These are phyloP conservation scores for Geotrichum macrosporum DNA, from an alignment of 1,139 yeast genomes.

Conservation along the genomic window DNA sequence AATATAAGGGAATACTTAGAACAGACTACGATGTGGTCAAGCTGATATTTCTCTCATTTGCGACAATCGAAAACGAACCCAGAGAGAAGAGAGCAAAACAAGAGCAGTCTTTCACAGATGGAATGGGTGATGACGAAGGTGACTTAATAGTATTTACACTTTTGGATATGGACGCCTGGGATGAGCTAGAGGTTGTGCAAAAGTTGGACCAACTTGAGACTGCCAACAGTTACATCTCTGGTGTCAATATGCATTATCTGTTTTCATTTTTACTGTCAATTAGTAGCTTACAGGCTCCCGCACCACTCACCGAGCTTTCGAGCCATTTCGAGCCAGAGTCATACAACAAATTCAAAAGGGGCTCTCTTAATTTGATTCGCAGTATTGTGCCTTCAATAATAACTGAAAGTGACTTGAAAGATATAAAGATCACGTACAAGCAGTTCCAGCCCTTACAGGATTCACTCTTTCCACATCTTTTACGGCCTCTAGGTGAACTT, in stretches of 20 bases:
- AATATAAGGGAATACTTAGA: conserved; percentile 37
- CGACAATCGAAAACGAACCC: conserved; percentile 27
- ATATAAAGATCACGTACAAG: conserved; percentile 24
- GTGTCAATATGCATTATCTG: conserved; percentile 28
- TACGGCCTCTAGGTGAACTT: conserved; percentile 29
- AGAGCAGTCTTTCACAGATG: conserved; percentile 1
- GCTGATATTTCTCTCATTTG: conserved; percentile 43
- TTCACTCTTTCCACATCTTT: conserved; percentile 27
- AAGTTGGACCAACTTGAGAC: conserved; percentile 14
- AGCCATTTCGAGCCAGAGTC: conserved; percentile 17
- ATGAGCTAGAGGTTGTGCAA: conserved; percentile 31
- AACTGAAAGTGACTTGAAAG: conserved; percentile 20
- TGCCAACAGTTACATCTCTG: conserved; percentile 24
- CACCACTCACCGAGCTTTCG: conserved; percentile 16
- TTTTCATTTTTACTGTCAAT: conserved; percentile 31
- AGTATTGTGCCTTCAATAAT: conserved; percentile 22
- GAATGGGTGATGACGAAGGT: conserved; percentile 28
- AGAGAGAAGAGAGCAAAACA: conserved; percentile 8
- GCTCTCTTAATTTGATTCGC: conserved; percentile 25
- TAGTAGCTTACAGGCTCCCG: conserved; percentile 23
- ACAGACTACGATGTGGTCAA: conserved; percentile 37
- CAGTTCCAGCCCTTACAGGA: conserved; percentile 26
- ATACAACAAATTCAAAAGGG: conserved; percentile 19
- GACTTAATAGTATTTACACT: conserved; percentile 25
- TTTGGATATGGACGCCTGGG: conserved; percentile 34